Evolutionary conservation across 225 moss, liverwort and hornwort species (phyloP), one percentile per base, ranked within the genome.

Genomic region (Rhytidiadelphus loreus): DNA sequence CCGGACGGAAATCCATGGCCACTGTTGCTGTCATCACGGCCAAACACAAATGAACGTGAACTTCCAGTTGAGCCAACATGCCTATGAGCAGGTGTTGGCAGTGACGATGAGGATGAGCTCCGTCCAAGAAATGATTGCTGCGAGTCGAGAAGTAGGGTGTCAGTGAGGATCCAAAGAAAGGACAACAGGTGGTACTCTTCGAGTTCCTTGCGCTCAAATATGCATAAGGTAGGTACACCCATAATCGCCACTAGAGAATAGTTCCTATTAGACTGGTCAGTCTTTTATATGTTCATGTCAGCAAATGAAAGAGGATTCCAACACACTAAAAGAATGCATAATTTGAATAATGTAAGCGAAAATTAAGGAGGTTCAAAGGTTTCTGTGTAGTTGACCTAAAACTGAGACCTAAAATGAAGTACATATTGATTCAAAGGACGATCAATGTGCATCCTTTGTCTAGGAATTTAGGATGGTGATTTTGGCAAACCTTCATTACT

Each of bases 91-190:
- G 97, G 95, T 58, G 93, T 84, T 83, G 89, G 96, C 44, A 95
- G 83, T 58, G 93, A 92, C 30, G 89, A 91, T 79, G 94, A 92
- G 61, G 90, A 95, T 82, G 90, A 87, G 74, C 89, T 91, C 52
- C 95, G 95, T 85, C 94, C 93, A 70, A 95, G 89, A 88, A 98
- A 98, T 39, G 98, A 97, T 79, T 93, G 95, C 98, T 98, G 94
- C 90, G 74, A 46, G 39, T 86, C 71, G 71, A 65, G 55, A 88
- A 85, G 60, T 72, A 58, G 52, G 77, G 62, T 85, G 63, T 64
- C 69, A 43, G 64, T 62, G 70, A 64, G 58, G 39, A 85, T 90
- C 37, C 15, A 35, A 46, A 56, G 30, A 77, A 83, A 87, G 44
- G 61, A 75, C 29, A 77, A 8, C 28, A 72, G 29, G 83, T 43